Base-by-base conservation (phyloP, 2,329 filamentous ascomycete species). In the Stagonosporopsis rhizophila region DNA sequence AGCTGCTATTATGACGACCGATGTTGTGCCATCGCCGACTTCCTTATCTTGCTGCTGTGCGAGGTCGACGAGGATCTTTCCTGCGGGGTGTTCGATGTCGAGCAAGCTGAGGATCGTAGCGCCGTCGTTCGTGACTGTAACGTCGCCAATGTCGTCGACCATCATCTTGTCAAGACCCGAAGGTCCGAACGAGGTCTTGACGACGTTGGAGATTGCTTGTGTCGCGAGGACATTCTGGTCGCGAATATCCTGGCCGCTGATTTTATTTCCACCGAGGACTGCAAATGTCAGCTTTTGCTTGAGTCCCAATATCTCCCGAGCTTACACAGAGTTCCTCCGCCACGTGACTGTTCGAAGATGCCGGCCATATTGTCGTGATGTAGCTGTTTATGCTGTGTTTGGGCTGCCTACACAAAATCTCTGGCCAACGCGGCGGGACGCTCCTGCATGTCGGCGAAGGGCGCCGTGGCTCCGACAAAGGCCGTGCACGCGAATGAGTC, bases 151-250 rank as follows among this genome's bases (percentile, higher is more conserved):
- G 77, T 99, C 95, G 81, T 99, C 95, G 70, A 99, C 95, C 95
- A 99, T 98, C 95, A 99, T 99, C 86, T 99, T 99, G 78, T 99
- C 95, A 66, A 99, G 85, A 44, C 95, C 95, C 61, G 92, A 96
- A 47, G 95, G 95, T 52, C 95, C 95, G 75, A 99, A 99, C 15
- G 95, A 99, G 79, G 91, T 96, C 83, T 96, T 98, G 78, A 99
- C 92, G 58, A 99, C 93, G 87, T 98, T 99, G 71, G 95, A 90
- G 73, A 99, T 98, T 57, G 94, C 92, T 78, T 97, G 92, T 41
- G 95, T 98, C 67, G 95, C 95, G 67, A 92, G 87, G 44, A 98
- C 95, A 83, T 97, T 98, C 80, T 98, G 93, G 77, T 99, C 95
- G 76, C 95, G 87, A 77, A 99, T 96, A 80, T 99, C 95, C 71